Base-by-base conservation (phyloP, 495 filamentous ascomycete species). In the Trichoderma asperelloides region DNA sequence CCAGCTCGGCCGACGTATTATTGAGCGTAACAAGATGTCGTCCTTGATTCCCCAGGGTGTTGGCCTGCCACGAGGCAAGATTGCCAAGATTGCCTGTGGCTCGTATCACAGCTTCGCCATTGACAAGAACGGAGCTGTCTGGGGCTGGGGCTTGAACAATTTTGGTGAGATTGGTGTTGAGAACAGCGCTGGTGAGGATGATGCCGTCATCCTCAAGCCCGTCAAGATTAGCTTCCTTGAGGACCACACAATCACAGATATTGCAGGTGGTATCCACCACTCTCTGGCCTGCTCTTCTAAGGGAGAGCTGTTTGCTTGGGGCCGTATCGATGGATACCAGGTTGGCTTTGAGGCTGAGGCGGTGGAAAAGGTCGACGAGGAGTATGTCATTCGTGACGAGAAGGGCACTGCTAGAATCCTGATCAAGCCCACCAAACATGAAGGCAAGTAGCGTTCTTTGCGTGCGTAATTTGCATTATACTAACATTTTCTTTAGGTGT, bases 61-160 rank as follows among this genome's bases (percentile, higher is more conserved):
- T 69, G 88, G 87, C 28, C 25, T 94, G 8, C 85, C 87, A 40
- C 78, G 80, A 57, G 71, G 74, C 73, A 81, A 84, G 69, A 83
- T 87, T 47, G 78, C 73, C 3, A 74, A 80, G 60, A 79, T 93
- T 60, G 81, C 78, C 8, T 82, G 81, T 67, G 90, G 90, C 51
- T 80, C 83, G n/a, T 88, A 89, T 76, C 88, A 92, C 76, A 85
- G 81, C 68, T 91, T 97, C 70, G 91, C 92, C 51, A 81, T 96
- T 68, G 87, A 89, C 76, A 80, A 83, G 23, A 83, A 87, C 47
- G 88, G 85, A 41, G 82, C 87, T 39, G 87, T 95, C 67, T 94
- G 85, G 76, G 81, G 87, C 25, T 98, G 93, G 92, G 94, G 93
- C 7, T 77, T 92, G 43, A 98, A 97, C 78, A 91, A 88, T 74